phyloP scores from a whole-genome alignment of 2,329 filamentous ascomycete genomes.

The Fusarium praegraminearum region DNA sequence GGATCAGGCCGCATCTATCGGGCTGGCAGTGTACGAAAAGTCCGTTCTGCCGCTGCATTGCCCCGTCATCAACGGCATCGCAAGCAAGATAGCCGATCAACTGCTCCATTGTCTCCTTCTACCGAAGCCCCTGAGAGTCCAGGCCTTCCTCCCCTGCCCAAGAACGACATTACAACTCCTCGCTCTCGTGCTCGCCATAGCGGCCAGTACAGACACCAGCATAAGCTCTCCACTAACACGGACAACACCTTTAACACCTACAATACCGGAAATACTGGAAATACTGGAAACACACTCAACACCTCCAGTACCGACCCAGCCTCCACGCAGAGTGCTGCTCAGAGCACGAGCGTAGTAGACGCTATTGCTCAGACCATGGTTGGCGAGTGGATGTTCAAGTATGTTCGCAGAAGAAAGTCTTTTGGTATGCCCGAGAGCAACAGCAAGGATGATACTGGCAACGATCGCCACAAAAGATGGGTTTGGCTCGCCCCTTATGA shows the following conservation, averaged over 20 bases:
- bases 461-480: constrained; percentile 93
- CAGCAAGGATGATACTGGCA: constrained; percentile 76
- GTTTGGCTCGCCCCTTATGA: constrained; percentile 99
- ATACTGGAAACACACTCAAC: constrained; percentile 65
- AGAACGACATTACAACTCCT: constrained; percentile 76
- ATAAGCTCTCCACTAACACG: constrained; percentile 72
- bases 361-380: constrained; percentile 99
- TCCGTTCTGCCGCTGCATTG: constrained; percentile 83
- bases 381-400: constrained; percentile 96
- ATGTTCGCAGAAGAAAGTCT: constrained; percentile 87
- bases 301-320: constrained; percentile 58
- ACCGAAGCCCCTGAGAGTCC: constrained; percentile 77
- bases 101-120: constrained; percentile 74
- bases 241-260: constrained; percentile 62
- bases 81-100: constrained; percentile 69
- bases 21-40: constrained; percentile 79
- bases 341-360: constrained; percentile 87
- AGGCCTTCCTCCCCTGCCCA: constrained; percentile 77
- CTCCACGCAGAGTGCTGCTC: constrained; percentile 65
- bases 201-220: constrained; percentile 62
- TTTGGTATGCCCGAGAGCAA: constrained; percentile 82
- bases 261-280: constrained; percentile 64
- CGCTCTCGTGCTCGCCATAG: constrained; percentile 57
- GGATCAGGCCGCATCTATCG: constrained; percentile 63
- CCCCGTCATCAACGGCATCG: constrained; percentile 65